phyloP scores from a whole-genome alignment of 2,329 filamentous ascomycete species.

The Fusarium musae region DNA sequence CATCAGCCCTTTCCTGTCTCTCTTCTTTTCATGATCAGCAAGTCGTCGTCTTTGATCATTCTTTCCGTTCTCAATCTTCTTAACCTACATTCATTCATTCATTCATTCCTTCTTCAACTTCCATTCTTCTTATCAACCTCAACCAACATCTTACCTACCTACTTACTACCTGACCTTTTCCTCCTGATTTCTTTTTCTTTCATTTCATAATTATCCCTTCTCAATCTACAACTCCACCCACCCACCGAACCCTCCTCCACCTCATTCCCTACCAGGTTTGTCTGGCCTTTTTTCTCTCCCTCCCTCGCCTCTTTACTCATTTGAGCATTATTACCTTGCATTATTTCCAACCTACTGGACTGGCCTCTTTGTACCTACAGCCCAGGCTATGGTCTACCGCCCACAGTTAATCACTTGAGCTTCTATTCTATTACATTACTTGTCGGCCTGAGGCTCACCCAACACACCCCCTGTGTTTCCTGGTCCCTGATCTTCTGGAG shows the following conservation, averaged over 20 bases:
- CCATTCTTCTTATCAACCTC: constrained; percentile 1
- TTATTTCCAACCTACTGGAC: constrained; percentile 37
- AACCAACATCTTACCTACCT: not conserved
- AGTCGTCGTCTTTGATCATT: not conserved
- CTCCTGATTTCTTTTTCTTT: constrained; percentile 21
- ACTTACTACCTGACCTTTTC: not conserved
- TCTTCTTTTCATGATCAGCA: constrained; percentile 1
- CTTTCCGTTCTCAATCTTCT: constrained; percentile 15
- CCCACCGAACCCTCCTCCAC: constrained; percentile 41
- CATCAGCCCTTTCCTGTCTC: constrained; percentile 7
- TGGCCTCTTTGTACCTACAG: constrained; percentile 1
- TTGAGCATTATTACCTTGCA: constrained; percentile 44
- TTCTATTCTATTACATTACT: constrained; percentile 4
- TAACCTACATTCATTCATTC: not conserved
- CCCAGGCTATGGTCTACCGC: not conserved
- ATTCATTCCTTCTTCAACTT: not conserved
- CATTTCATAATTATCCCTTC: constrained; percentile 42
- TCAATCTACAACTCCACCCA: constrained; percentile 37
- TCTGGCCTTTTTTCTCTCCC: constrained; percentile 46
- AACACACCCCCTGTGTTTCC: constrained; percentile 33
- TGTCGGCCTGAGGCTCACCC: constrained; percentile 43
- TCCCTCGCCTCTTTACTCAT: constrained; percentile 50
- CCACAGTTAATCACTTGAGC: constrained; percentile 39
- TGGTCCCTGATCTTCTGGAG: constrained; percentile 35
- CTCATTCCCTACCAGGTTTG: constrained; percentile 47